Evolutionary conservation across 2,329 filamentous ascomycete species (phyloP).

Genomic region (Arachnomyces sp.): DNA sequence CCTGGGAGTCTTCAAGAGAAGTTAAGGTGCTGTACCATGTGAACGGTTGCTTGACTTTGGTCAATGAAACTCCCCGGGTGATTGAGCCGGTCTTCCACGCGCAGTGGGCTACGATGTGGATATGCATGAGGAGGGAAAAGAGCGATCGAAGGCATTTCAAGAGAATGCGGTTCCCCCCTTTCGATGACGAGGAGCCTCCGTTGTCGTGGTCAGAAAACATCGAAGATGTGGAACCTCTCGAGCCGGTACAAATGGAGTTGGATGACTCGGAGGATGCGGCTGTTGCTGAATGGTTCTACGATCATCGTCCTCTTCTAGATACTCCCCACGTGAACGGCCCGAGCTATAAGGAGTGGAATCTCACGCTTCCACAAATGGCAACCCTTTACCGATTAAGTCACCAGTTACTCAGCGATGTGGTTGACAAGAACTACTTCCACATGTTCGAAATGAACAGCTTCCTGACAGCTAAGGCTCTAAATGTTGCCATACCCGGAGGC

Average conservation of each 20-base stretch:
- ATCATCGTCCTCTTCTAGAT: constrained; percentile 81
- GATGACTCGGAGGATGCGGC: constrained; percentile 87
- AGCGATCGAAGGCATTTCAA: constrained; percentile 94
- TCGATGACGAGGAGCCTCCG: constrained; percentile 96
- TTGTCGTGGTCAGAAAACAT: constrained; percentile 98
- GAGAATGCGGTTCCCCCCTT: constrained; percentile 96
- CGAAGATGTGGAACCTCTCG: constrained; percentile 92
- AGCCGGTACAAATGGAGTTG: constrained; percentile 97
- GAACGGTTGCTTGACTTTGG: constrained; percentile 90
- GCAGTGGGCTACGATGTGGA: constrained; percentile 99
- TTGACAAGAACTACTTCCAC: constrained; percentile 96
- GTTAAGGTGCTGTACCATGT: constrained; percentile 98
- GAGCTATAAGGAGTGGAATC: constrained; percentile 94
- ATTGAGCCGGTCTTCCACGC: constrained; percentile 97
- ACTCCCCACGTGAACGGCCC: constrained; percentile 91
- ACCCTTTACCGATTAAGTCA: constrained; percentile 86
- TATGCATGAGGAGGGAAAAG: constrained; percentile 96
- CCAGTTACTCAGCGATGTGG: constrained; percentile 80
- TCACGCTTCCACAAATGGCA: constrained; percentile 90
- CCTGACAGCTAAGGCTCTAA: constrained; percentile 89
- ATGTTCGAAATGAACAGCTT: constrained; percentile 95
- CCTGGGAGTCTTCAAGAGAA: constrained; percentile 92
- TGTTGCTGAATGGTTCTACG: constrained; percentile 96
- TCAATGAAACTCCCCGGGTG: constrained; percentile 92
- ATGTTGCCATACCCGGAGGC: constrained; percentile 94